Evolutionary conservation across 2,329 filamentous ascomycete genomes (phyloP).

Genomic region (Pseudopithomyces chartarum): DNA sequence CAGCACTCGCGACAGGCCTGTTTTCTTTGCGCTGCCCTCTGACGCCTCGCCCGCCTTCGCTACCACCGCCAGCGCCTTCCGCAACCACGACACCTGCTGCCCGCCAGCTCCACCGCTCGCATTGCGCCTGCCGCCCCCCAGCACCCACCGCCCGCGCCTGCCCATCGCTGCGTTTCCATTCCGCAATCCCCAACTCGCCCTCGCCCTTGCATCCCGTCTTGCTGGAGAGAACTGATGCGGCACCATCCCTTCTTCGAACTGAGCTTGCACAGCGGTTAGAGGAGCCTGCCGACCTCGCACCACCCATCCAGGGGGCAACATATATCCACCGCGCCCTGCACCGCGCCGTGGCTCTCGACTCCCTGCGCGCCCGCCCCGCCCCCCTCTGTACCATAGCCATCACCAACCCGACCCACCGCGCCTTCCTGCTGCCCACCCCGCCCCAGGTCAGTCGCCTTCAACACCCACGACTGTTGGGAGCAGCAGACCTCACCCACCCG

Average conservation of each 20-base stretch:
- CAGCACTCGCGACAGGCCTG: background rate
- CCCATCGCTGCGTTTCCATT: slow-evolving; percentile 29
- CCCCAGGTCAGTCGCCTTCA: slow-evolving; percentile 17
- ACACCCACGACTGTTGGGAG: background rate
- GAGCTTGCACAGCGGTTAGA: slow-evolving; percentile 46
- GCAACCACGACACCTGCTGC: slow-evolving; percentile 3
- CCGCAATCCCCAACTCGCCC: slow-evolving; percentile 23
- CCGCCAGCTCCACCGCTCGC: background rate
- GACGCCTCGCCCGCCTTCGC: slow-evolving; percentile 6
- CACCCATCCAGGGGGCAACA: slow-evolving; percentile 35
- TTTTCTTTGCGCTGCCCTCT: background rate
- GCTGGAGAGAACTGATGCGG: slow-evolving; percentile 43
- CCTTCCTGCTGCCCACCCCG: slow-evolving; percentile 24
- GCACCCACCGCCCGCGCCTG: slow-evolving; percentile 1
- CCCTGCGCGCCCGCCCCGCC: slow-evolving; percentile 30
- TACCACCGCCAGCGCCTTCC: background rate
- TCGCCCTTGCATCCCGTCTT: slow-evolving; percentile 39
- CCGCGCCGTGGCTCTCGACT: slow-evolving; percentile 20
- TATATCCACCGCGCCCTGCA: slow-evolving; percentile 25
- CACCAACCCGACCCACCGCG: slow-evolving; percentile 1
- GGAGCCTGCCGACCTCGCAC: slow-evolving; percentile 33
- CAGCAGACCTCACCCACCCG: slow-evolving; percentile 20
- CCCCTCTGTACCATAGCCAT: slow-evolving; percentile 29
- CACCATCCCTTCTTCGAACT: slow-evolving; percentile 45
- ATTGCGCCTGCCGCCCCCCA: background rate